These are phyloP conservation scores for Allomyces macrogynus DNA, from an alignment of 192 early-diverging fungal genomes.

Conservation along the genomic window DNA sequence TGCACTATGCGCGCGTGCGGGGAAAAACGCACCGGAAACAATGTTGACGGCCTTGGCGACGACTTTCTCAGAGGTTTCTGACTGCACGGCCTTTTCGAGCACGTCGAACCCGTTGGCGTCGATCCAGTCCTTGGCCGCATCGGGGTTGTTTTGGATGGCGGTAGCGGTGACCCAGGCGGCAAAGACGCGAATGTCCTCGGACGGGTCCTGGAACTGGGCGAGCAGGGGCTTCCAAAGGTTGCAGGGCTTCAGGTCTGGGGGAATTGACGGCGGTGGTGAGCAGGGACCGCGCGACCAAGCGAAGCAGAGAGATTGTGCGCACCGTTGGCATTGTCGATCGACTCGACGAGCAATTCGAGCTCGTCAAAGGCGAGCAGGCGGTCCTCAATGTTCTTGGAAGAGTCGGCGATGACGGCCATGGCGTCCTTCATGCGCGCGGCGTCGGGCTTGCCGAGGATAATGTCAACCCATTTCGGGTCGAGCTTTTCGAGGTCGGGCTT, in stretches of 20 bases:
- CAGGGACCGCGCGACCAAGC: no score
- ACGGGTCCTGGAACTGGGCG: constrained; percentile 3
- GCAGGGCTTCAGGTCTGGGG: constrained; percentile 23
- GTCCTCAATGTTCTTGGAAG: constrained; percentile 11
- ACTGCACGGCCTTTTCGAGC: background rate
- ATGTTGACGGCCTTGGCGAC: background rate
- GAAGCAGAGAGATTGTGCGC: constrained; percentile 1
- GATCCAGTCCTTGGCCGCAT: constrained; percentile 16
- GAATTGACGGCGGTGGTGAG: no score
- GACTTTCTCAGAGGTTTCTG: background rate
- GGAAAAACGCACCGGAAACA: background rate
- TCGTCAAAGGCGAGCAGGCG: constrained; percentile 28
- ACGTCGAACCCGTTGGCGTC: background rate
- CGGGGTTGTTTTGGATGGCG: constrained; percentile 33
- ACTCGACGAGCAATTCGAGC: constrained; percentile 36
- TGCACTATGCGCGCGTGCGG: no score
- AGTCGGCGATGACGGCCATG: constrained; percentile 14
- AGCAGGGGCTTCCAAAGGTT: constrained; percentile 28
- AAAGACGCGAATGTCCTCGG: constrained; percentile 13
- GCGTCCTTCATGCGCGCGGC: constrained; percentile 34
- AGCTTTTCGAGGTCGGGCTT: background rate
- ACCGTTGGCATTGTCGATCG: constrained; percentile 38
- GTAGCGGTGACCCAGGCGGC: constrained; percentile 35
- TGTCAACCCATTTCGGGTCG: constrained; percentile 43
- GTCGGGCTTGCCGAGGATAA: constrained; percentile 36